Base-by-base conservation (phyloP, 2,329 filamentous ascomycete species). In the Thielaviopsis ethacetica region DNA sequence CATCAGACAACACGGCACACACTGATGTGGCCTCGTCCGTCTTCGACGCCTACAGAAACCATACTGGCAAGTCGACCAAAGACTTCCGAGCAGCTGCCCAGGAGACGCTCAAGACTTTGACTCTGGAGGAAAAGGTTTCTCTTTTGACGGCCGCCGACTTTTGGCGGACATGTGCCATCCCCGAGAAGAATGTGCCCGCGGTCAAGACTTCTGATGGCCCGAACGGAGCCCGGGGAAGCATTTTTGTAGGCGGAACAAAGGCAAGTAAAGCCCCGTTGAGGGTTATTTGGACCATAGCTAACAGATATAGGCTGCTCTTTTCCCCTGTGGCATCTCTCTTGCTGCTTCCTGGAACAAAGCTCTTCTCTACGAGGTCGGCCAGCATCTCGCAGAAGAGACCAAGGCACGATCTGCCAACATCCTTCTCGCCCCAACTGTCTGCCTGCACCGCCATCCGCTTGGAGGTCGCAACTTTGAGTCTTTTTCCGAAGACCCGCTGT, bases 401-500 rank as follows among this genome's bases (percentile, higher is more conserved):
- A 85, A 82, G 65, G 85, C 86, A 19, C 83, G 87, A 66, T 86
- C 85, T 5, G 84, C 85, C 27, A 78, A 89, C 61, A 78, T 91
- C 38, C 74, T 91, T 4, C 76, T 91, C 9, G 87, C 84, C 0
- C 87, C 86, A 1, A 91, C 87, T 0, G 83, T 90, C 38, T 90
- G 88, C 71, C 84, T 89, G 75, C 88, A 93, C 66, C 80, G 88
- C 17, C 86, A 86, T 55, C 88, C 88, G 0, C 76, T 93, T 0
- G 88, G 88, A n/a, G 88, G 88, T 19, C 79, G 88, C 61, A 90
- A 90, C 63, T 94, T 93, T 64, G 88, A 94, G 70, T 90, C 87
- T 0, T 93, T 90, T 68, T 89, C 86, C 0, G 88, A 93, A 68
- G 88, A 93, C 64, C 88, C 88, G 0, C 78, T 84, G 10, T 75